Conservation (phyloP, 306 rosid species). For the Vigna radiata region DNA sequence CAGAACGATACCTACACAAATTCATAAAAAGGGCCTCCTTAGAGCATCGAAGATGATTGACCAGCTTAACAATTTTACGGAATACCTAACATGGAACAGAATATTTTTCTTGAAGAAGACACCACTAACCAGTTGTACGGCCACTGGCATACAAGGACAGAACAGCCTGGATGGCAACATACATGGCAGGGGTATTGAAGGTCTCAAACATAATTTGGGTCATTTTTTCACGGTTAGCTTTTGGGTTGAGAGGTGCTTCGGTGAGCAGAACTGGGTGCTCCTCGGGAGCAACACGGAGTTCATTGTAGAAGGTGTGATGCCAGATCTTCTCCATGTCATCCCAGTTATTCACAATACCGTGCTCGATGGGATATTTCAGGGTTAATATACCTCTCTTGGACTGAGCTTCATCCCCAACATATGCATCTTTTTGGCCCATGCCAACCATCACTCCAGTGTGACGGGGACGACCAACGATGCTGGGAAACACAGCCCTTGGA, state of each 20-base stretch:
- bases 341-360: constrained; percentile 93
- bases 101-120: constrained; percentile 11
- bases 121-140: constrained; percentile 83
- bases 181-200: constrained; percentile 91
- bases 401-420: constrained; percentile 94
- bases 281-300: constrained; percentile 89
- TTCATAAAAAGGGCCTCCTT: constrained; percentile 1
- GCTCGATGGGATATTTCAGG: constrained; percentile 87
- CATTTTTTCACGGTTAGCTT: constrained; percentile 94
- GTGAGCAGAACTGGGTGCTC: constrained; percentile 92
- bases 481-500: constrained; percentile 93
- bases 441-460: constrained; percentile 97
- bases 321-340: constrained; percentile 96
- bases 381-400: constrained; percentile 89
- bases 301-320: constrained; percentile 94
- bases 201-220: constrained; percentile 94
- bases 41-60: neutral
- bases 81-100: neutral
- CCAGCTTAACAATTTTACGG: neutral
- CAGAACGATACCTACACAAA: constrained; percentile 72
- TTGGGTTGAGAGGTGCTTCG: constrained; percentile 93
- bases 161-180: constrained; percentile 92
- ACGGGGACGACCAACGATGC: constrained; percentile 92
- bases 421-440: constrained; percentile 95
- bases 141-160: constrained; percentile 91